phyloP scores from a whole-genome alignment of 2,329 filamentous ascomycete genomes.

The Emergomyces orientalis region DNA sequence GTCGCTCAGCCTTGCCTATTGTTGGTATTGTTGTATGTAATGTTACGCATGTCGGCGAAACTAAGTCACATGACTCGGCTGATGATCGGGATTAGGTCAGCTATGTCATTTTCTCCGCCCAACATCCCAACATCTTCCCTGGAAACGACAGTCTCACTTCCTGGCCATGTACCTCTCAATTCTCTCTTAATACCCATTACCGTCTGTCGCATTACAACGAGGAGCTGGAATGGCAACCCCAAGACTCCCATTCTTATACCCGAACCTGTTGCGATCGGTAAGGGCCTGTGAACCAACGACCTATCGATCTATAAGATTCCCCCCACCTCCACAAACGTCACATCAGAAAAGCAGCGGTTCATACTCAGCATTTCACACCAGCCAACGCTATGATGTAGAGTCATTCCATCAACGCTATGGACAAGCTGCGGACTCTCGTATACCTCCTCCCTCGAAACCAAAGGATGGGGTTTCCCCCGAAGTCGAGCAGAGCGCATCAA shows the following conservation, averaged over 20 bases:
- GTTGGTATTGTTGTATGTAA: no score
- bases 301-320: constrained; percentile 36
- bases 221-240: constrained; percentile 47
- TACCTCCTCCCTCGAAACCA: constrained; percentile 31
- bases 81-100: neutral
- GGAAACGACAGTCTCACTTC: no score
- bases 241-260: constrained; percentile 60
- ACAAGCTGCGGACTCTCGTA: constrained; percentile 34
- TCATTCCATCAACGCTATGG: constrained; percentile 39
- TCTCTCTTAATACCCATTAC: neutral
- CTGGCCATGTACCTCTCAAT: neutral
- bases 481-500: constrained; percentile 9
- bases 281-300: constrained; percentile 41
- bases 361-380: constrained; percentile 31
- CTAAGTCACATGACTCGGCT: neutral
- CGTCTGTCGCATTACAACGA: neutral
- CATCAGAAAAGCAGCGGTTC: constrained; percentile 17
- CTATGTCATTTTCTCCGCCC: neutral
- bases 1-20: no score
- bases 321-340: constrained; percentile 11
- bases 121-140: neutral
- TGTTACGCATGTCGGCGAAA: neutral
- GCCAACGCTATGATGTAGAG: constrained; percentile 28
- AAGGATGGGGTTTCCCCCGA: constrained; percentile 16
- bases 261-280: constrained; percentile 53